These are phyloP conservation scores for Lasiosphaeria miniovina DNA, from an alignment of 495 filamentous ascomycete genomes.

Conservation along the genomic window DNA sequence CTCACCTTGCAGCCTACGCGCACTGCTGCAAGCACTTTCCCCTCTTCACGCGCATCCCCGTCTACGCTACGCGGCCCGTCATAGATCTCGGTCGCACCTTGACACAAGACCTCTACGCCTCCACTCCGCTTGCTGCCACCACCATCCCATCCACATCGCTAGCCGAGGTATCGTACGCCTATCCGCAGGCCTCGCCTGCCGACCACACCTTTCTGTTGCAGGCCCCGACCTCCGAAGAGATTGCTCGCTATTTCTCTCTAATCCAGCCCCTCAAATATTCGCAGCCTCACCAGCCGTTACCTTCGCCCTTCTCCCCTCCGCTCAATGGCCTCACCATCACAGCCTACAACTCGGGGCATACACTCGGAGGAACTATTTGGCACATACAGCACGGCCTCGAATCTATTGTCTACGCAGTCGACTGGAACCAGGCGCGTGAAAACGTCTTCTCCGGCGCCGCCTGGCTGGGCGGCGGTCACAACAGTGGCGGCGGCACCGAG, in stretches of 20 bases:
- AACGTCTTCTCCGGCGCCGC: conserved; percentile 90
- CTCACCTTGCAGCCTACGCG: conserved; percentile 88
- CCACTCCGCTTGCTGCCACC: conserved; percentile 80
- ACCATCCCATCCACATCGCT: conserved; percentile 68
- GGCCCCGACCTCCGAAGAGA: conserved; percentile 80
- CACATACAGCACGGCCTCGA: conserved; percentile 97
- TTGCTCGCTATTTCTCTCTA: conserved; percentile 84
- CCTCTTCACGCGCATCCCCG: conserved; percentile 85
- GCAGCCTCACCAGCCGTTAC: conserved; percentile 83
- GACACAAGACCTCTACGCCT: conserved; percentile 88
- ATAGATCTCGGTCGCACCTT: conserved; percentile 89
- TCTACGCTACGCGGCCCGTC: conserved; percentile 92
- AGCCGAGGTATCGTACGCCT: conserved; percentile 60
- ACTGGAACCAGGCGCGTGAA: conserved; percentile 95
- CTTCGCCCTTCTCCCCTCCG: conserved; percentile 82
- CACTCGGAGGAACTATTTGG: conserved; percentile 96
- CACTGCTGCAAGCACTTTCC: conserved; percentile 98
- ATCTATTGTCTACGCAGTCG: conserved; percentile 94
- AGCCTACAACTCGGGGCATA: conserved; percentile 94
- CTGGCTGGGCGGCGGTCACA: conserved; percentile 77
- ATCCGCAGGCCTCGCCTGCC: conserved; percentile 46
- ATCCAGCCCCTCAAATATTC: conserved; percentile 96
- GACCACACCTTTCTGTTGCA: conserved; percentile 67
- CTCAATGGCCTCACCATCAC: conserved; percentile 92
- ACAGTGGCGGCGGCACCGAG: conserved; percentile 67